Base-by-base conservation (phyloP, 495 filamentous ascomycete genomes). In the Aspergillus nanangensis region DNA sequence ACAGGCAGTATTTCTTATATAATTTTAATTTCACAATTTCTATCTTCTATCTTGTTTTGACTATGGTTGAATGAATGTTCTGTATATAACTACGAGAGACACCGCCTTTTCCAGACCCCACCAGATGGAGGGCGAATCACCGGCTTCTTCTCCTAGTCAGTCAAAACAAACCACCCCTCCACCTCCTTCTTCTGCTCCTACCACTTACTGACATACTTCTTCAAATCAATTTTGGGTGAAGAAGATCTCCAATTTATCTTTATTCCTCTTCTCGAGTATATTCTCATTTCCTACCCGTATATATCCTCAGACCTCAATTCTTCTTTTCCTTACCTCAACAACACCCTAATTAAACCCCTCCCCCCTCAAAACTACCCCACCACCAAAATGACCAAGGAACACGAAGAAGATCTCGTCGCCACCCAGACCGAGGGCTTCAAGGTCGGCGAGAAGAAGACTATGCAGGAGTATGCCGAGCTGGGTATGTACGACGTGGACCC, bases 401-500 rank as follows among this genome's bases (percentile, higher is more conserved):
- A 80, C 56, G 85, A 95, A 0, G 88, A 96, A 39, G 93, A 98
- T 55, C 82, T 96, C 49, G 65, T 82, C 54, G 87, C 92, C 60
- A 82, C 89, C 71, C 77, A 80, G 63, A 95, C 89, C 47, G 83
- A 90, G 73, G 92, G 93, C 56, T 98, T 94, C 83, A 96, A 93
- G 78, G 84, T 96, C 53, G 90, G 90, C 53, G 89, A 96, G 79
- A 95, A 96, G 82, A 96, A 96, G 79, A 91, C 88, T 48, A 77
- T 98, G 53, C 83, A 89, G 45, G 89, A 96, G 67, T 96, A 96
- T 69, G 71, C 86, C 48, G 70, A 96, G 58, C 83, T 98, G 66
- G 93, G 93, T 96, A 73, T 62, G 87, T 78, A 27, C 29, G 8
- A 35, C 31, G 27, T 23, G 33, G 34, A 36, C 15, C 27, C 17